Conservation (phyloP, 371 early-diverging fungal genomes). For the Mortierella sp. region DNA sequence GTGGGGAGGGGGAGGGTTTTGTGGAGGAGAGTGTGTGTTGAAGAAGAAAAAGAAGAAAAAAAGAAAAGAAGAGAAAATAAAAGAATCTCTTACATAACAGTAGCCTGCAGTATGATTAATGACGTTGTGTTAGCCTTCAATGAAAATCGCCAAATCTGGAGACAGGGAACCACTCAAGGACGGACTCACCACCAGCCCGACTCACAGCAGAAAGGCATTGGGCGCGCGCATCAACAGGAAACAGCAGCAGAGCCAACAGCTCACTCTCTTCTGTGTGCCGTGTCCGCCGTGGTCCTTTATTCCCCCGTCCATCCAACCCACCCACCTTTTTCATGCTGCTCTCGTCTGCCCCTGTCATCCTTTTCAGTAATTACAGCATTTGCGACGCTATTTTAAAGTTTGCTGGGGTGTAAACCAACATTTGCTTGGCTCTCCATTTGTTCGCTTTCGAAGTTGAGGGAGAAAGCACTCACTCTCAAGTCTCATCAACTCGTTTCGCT, state of each 20-base stretch:
- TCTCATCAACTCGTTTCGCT: background rate
- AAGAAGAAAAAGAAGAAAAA: constrained; percentile 12
- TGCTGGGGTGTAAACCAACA: constrained; percentile 29
- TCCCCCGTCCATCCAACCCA: background rate
- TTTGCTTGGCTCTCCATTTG: background rate
- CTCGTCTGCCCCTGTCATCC: constrained; percentile 15
- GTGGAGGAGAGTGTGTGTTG: constrained; percentile 5
- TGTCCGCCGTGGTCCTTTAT: background rate
- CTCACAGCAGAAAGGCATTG: background rate
- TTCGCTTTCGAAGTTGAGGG: background rate
- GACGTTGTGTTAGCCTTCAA: background rate
- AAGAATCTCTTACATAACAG: background rate
- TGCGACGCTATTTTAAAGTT: constrained; percentile 24
- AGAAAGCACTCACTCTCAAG: background rate
- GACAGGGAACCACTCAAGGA: background rate
- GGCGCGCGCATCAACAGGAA: background rate
- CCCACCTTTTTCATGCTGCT: background rate
- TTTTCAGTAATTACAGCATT: background rate
- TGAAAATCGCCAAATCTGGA: constrained; percentile 6
- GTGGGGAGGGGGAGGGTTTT: background rate
- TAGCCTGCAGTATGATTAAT: background rate
- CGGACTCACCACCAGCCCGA: background rate
- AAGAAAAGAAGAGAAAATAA: background rate
- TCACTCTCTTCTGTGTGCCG: background rate
- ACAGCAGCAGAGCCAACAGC: background rate